These are phyloP conservation scores for Diplodia sapinea DNA, from an alignment of 2,329 filamentous ascomycete genomes.

Conservation along the genomic window DNA sequence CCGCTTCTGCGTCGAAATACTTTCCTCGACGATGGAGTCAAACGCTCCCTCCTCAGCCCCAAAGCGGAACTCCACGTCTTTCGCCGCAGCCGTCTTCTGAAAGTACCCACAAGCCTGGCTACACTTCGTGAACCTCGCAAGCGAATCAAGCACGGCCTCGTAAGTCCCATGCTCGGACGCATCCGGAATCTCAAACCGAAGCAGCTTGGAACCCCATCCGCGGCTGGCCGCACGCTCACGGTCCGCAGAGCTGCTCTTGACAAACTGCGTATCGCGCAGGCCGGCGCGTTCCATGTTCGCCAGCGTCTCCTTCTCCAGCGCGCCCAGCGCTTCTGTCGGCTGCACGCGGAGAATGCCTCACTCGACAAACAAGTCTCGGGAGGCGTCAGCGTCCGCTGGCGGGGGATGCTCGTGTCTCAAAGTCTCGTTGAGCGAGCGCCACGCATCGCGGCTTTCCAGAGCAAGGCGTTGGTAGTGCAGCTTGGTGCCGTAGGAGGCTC, in stretches of 20 bases:
- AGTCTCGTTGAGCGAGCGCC: neutral
- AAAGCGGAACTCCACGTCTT: neutral
- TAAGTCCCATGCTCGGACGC: neutral
- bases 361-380: neutral
- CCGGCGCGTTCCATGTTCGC: conserved; percentile 11
- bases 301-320: conserved; percentile 8
- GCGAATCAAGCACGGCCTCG: conserved; percentile 1
- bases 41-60: neutral
- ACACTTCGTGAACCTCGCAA: conserved; percentile 6
- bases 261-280: conserved; percentile 1
- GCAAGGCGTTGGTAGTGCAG: neutral
- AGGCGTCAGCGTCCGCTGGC: too few relatives aligned
- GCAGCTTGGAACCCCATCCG: conserved; percentile 5
- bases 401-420: too few relatives aligned
- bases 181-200: neutral
- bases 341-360: conserved; percentile 16
- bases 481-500: conserved; percentile 7
- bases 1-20: neutral
- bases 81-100: neutral
- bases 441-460: neutral
- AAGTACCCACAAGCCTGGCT: conserved; percentile 1
- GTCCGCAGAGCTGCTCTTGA: neutral
- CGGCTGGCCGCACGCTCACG: neutral
- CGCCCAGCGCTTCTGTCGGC: neutral
- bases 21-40: neutral